Conservation (phyloP, 495 filamentous ascomycete genomes). For the Penicillium cataractarum region DNA sequence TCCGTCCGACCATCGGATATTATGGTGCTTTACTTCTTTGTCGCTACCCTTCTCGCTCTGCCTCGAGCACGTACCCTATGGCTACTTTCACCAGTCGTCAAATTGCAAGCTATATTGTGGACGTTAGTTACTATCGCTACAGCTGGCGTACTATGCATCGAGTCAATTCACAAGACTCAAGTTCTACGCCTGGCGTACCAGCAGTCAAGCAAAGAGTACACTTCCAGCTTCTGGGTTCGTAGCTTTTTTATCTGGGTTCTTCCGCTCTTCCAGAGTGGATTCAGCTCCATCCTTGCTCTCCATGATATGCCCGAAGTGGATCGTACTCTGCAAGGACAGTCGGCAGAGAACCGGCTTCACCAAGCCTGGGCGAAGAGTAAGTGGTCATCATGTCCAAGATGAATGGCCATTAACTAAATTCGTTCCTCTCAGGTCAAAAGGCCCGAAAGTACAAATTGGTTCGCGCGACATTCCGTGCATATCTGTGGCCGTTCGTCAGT, state of each 20-base stretch:
- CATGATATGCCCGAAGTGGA: conserved; percentile 34
- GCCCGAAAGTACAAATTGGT: conserved; percentile 16
- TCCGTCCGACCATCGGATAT: conserved; percentile 36
- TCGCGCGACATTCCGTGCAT: conserved; percentile 23
- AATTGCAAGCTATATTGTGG: conserved; percentile 15
- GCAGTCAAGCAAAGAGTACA: conserved; percentile 28
- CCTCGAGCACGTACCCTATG: conserved; percentile 37
- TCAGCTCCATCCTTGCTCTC: conserved; percentile 26
- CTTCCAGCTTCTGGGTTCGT: conserved; percentile 33
- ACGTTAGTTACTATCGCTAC: conserved; percentile 22
- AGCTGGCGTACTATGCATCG: conserved; percentile 19
- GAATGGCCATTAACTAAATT: background rate
- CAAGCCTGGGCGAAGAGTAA: conserved; percentile 11
- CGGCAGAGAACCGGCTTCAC: conserved; percentile 2
- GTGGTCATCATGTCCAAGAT: background rate
- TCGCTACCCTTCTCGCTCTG: conserved; percentile 23
- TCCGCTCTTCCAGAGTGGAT: conserved; percentile 33
- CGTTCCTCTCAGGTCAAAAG: background rate
- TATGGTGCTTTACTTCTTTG: conserved; percentile 38
- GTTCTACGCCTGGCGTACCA: conserved; percentile 25
- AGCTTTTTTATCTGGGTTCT: conserved; percentile 40
- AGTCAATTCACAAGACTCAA: conserved; percentile 31
- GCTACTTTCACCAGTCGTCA: conserved; percentile 13
- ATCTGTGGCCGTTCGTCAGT: conserved; percentile 34
- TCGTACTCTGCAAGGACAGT: conserved; percentile 1